Conservation (phyloP, 169 alveolate genomes). For the Blepharisma undulans region DNA sequence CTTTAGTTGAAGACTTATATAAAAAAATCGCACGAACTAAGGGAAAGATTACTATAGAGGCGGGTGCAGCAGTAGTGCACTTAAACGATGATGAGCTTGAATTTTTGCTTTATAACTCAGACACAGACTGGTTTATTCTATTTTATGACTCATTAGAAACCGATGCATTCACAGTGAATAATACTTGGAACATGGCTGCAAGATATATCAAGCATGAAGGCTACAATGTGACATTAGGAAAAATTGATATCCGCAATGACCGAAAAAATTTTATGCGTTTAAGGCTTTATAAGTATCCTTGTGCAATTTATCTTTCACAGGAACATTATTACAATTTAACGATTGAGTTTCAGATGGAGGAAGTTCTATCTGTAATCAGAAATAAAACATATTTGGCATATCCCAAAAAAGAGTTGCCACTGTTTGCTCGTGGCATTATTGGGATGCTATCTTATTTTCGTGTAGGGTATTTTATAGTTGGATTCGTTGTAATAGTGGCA, state of each 20-base stretch:
- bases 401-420: not conserved
- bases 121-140: not conserved
- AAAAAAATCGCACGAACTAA: not conserved
- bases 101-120: not conserved
- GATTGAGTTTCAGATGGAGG: not conserved
- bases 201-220: not conserved
- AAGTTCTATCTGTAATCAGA: not conserved
- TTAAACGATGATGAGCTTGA: not conserved
- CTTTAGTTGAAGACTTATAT: not conserved
- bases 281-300: not conserved
- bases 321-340: not conserved
- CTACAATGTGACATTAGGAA: not conserved
- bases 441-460: not conserved
- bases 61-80: not conserved
- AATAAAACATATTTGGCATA: not conserved
- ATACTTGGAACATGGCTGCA: not conserved
- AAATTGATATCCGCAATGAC: not conserved
- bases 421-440: not conserved
- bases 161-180: not conserved
- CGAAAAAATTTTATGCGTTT: not conserved
- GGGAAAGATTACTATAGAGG: not conserved
- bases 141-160: not conserved
- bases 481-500: not conserved
- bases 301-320: not conserved
- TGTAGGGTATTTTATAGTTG: not conserved